Base-by-base conservation (phyloP, 2,329 filamentous ascomycete genomes). In the Rutstroemia sydowiana region DNA sequence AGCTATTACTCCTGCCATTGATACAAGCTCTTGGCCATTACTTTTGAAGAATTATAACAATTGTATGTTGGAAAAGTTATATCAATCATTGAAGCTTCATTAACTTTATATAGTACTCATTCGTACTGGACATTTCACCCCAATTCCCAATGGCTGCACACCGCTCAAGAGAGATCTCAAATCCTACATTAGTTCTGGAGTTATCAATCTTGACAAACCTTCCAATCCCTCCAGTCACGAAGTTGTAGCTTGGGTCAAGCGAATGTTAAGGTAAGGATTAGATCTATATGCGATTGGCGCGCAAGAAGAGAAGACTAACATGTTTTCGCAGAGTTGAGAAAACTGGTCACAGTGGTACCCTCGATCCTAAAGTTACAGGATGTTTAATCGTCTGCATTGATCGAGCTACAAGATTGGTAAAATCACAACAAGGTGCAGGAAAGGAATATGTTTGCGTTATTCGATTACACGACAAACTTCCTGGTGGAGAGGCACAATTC, bases 391-490 rank as follows among this genome's bases (percentile, higher is more conserved):
- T 95, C 67, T 95, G 88, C 73, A 88, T 97, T 69, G 93, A 97
- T 74, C 90, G 93, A 67, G 93, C 93, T 50, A 98, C 93, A 60
- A 87, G 93, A 66, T 84, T 98, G 53, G 93, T 98, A 70, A 98
- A 98, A 79, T 95, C 91, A 48, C 93, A 98, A 74, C 93, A 98
- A 73, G 91, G 92, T 67, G 93, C 93, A 56, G 93, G 93, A 79
- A 98, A 98, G 77, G 93, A 98, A 76, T 98, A 98, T 70, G 91
- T 97, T 49, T 91, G 87, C 66, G 90, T 98, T 55, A 89, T 97
- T 65, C 83, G 93, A 65, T 80, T 98, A 58, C 93, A 98, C 73
- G 91, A 95, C 75, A 95, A 91, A 75, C 79, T 98, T 51, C 88
- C 91, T 48, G 93, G 92, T 61, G 92, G 92, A 63, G 86, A 95